These are phyloP conservation scores for Pseudocercospora cruenta DNA, from an alignment of 2,329 filamentous ascomycete species.

Conservation along the genomic window DNA sequence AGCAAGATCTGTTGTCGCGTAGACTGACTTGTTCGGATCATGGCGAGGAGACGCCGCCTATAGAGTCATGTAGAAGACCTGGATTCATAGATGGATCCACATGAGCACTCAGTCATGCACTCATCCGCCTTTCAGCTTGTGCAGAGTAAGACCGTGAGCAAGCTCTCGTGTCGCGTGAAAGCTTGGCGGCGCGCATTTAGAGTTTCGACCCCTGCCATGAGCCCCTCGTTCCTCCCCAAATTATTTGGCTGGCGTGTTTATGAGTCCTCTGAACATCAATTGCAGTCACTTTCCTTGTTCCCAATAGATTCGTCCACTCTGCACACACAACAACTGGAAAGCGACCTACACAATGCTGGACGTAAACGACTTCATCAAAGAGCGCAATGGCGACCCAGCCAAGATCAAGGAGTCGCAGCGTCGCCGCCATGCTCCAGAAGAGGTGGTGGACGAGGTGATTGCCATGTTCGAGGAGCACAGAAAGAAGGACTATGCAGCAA, in stretches of 20 bases:
- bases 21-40: not conserved
- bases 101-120: not conserved
- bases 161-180: not conserved
- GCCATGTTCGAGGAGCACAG: conserved; percentile 83
- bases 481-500: conserved; percentile 59
- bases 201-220: not conserved
- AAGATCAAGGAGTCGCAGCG: conserved; percentile 90
- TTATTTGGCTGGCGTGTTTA: not conserved
- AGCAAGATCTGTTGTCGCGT: not conserved
- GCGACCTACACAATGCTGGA: conserved; percentile 42
- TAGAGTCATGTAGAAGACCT: not conserved
- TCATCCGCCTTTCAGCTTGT: not conserved
- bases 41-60: not conserved
- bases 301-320: not conserved
- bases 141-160: not conserved
- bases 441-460: conserved; percentile 89
- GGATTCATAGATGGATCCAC: not conserved
- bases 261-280: not conserved
- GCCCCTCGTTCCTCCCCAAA: conserved; percentile 2
- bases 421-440: conserved; percentile 76
- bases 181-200: not conserved
- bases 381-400: conserved; percentile 89
- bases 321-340: not conserved
- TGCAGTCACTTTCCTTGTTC: not conserved
- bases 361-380: conserved; percentile 61